Base-by-base conservation (phyloP, 1,284 basidiomycete genomes). In the Tilletia horrida region DNA sequence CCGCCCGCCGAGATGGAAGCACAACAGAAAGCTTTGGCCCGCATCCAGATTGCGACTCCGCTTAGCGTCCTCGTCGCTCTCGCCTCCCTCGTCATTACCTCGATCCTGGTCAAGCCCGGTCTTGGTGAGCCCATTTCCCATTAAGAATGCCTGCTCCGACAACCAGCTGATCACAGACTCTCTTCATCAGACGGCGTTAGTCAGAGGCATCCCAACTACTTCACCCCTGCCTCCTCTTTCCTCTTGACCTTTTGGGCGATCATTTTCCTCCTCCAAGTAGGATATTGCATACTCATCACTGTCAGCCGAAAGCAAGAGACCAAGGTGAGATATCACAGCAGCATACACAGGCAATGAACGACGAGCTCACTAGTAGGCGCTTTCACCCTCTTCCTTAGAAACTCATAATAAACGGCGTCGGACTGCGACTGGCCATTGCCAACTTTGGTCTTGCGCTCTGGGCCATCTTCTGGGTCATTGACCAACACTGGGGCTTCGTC, bases 371-470 rank as follows among this genome's bases (percentile, higher is more conserved):
- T 35, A 8, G 18, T 4, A 27, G 11, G 27, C 52, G 4, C 25
- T 27, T 27, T 27, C 4, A n/a, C 27, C 25, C n/a, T 57, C 3
- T 29, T 13, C 23, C 16, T 9, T 55, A 70, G 61, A 73, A 70
- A 50, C 69, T 74, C 6, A 64, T 78, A 25, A 68, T 70, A 1
- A 69, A 90, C 74, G 91, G 88, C 6, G 89, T 92, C 11, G 92
- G 92, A 0, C 79, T 90, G 2, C 85, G 89, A 1, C 86, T 94
- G 52, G 90, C 93, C 0, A 79, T 91, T 29, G 87, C 90, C 3
- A 93, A 95, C 78, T 89, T 90, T 86, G 75, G 90, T 7, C 89
- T 92, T 86, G 91, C 90, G 0, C 82, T 87, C 2, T 94, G 91
- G 91, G 90, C 90, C 0, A 86, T 93, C 48, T 84, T 88, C 71